Evolutionary conservation across 2,329 filamentous ascomycete species (phyloP).

Genomic region (Curvularia verruculosa): DNA sequence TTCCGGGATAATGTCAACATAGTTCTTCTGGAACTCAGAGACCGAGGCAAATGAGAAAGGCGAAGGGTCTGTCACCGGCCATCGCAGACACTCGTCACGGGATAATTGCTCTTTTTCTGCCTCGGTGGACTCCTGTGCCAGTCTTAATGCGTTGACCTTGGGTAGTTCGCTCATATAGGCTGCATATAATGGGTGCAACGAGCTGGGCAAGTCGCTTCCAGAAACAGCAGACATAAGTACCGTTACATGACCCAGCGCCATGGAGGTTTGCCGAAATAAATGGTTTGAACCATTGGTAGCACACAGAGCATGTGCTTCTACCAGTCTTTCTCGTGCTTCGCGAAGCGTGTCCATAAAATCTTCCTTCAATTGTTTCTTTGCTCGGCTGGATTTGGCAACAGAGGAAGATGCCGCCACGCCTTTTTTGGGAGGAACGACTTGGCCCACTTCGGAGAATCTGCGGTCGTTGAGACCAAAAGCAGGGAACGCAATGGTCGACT

Average conservation of each 20-base stretch:
- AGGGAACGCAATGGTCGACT: slow-evolving; percentile 89
- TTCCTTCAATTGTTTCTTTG: slow-evolving; percentile 32
- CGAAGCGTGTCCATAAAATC: slow-evolving; percentile 65
- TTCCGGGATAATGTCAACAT: slow-evolving; percentile 81
- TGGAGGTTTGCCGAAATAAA: slow-evolving; percentile 60
- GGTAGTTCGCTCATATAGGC: slow-evolving; percentile 62
- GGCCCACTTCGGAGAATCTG: slow-evolving; percentile 31
- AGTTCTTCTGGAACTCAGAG: slow-evolving; percentile 73
- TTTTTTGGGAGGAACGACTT: slow-evolving; percentile 25
- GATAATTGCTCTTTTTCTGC: slow-evolving; percentile 54
- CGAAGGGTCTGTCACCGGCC: slow-evolving; percentile 47
- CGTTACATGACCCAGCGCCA: slow-evolving; percentile 45
- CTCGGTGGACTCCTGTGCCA: slow-evolving; percentile 65
- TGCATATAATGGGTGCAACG: slow-evolving; percentile 49
- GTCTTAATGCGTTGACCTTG: slow-evolving; percentile 69
- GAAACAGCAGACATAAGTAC: slow-evolving; percentile 49
- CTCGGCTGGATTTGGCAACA: slow-evolving; percentile 24
- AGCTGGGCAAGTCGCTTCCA: slow-evolving; percentile 35
- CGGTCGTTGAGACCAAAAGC: slow-evolving; percentile 58
- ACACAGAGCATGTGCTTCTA: slow-evolving; percentile 64
- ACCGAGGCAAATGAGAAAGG: slow-evolving; percentile 49
- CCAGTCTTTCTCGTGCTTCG: slow-evolving; percentile 69
- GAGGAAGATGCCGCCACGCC: slow-evolving; percentile 13
- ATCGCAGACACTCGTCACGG: slow-evolving; percentile 47
- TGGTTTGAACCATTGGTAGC: slow-evolving; percentile 61